Evolutionary conservation across 2,329 filamentous ascomycete species (phyloP).

Genomic region (Fusarium secorum): DNA sequence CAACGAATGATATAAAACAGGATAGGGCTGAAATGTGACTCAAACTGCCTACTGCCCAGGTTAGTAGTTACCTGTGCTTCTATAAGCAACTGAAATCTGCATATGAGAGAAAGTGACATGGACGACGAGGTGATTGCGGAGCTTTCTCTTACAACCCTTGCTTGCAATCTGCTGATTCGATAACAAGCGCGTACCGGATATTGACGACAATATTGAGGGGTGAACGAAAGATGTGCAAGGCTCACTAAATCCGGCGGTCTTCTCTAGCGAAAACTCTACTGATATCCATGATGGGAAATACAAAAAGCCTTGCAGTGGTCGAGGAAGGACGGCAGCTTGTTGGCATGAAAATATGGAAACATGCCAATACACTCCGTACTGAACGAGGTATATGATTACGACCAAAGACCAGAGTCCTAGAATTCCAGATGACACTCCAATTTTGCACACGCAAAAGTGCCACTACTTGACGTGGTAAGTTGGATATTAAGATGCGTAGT

Average conservation of each 20-base stretch:
- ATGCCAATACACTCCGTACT: neutral
- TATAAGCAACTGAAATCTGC: neutral
- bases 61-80: neutral
- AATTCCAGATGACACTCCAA: neutral
- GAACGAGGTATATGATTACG: neutral
- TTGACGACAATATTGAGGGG: neutral
- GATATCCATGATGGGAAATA: neutral
- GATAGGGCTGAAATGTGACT: constrained; percentile 2
- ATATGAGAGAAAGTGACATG: neutral
- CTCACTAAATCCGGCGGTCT: neutral
- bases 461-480: constrained; percentile 8
- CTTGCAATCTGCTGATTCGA: constrained; percentile 17
- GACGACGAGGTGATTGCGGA: neutral
- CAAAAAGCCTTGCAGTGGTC: neutral
- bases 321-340: neutral
- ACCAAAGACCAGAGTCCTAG: neutral
- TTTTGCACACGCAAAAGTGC: constrained; percentile 13
- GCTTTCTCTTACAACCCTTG: neutral
- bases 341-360: neutral
- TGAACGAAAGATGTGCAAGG: neutral
- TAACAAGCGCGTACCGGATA: constrained; percentile 10
- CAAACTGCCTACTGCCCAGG: neutral
- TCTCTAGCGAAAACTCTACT: constrained; percentile 14
- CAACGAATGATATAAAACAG: neutral
- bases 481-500: constrained; percentile 3